Base-by-base conservation (phyloP, 129 eudicot genomes). In the Daucus carota region DNA sequence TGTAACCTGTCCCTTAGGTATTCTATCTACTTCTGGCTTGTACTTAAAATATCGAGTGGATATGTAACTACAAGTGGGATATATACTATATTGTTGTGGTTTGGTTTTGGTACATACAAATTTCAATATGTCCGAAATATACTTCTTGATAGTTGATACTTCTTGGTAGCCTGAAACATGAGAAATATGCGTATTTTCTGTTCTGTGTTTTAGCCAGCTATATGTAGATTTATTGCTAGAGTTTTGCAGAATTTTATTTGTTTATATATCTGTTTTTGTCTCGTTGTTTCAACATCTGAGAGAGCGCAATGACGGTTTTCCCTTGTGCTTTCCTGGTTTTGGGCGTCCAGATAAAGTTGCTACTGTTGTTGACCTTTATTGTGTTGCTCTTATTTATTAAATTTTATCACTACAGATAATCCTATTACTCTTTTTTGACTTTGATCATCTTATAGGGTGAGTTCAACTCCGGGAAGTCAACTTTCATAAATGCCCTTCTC, bases 381-480 rank as follows among this genome's bases (percentile, higher is more conserved):
- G 6, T 11, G 36, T 29, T 63, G 18, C 10, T 38, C 14, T 20
- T 12, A 16, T 29, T 63, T 26, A 11, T 63, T 14, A 13, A 29
- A 3, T 18, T 54, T 34, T 67, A 13, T 42, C 34, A 12, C n/a
- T 24, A n/a, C 75, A 26, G 17, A 36, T 72, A 43, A 14, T 43
- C 32, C 43, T 42, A 42, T 18, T 8, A 24, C 17, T n/a, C 40
- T 72, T 41, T 44, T 75, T 41, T 38, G 70, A 57, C 62, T 86
- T 52, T 72, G 54, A 63, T 40, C 41, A 75, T 57, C 65, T 77
- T 66, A 48, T 86, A 93, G 98, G 98, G 98, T 81, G 98, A 93
- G 76, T 93, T 93, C 73, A 93, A 93, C 85, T 93, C 98, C 41
- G 98, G 98, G 59, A 93, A 93, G 85, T 93, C 98, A 20, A 88